Evolutionary conservation across 306 rosid genomes (phyloP), one percentile per base, ranked within the genome.

Genomic region (Styphnolobium japonicum): DNA sequence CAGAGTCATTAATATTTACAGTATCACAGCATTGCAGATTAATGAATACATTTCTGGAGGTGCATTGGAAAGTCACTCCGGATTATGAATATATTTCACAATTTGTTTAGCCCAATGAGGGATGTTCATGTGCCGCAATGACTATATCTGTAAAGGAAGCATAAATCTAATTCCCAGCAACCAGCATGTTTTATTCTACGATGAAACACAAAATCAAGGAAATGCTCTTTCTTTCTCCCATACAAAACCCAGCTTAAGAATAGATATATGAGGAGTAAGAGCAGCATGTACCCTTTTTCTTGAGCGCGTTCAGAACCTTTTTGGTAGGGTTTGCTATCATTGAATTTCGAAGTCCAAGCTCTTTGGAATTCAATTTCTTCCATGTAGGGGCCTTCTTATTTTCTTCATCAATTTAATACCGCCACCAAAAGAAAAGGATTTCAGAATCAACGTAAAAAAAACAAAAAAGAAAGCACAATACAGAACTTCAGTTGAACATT

Each of bases 351-450:
- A 94, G 90, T 36, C 97, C 97, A 79, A 94, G 92, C 71, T 92
- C 93, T 77, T 81, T 79, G 48, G 97, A 92, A 80, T 85, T 78
- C 83, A 94, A 73, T 61, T 80, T 92, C 92, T 87, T 94, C 93
- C 94, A 92, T 15, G 53, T 51, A 0, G 69, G 87, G 25, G 21
- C 63, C 73, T 82, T 89, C 31, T 62, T 85, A 48, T 80, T 79
- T 34, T 79, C 88, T 80, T 67, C 75, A 79, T 25, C 76, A 10
- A 82, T 70, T 82, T 12, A 71, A 61, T 8, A 19, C 69, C 23
- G 23, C 68, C 10, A 23, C 12, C 40, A 48, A 65, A 43, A 53
- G 10, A 48, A 33, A 21, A 12, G 4, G 29, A 36, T 52, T 25
- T 7, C 5, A 76, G 10, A 77, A 66, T 11, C 33, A 69, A 10